Base-by-base conservation (phyloP, 345 rosid species). In the Balakata baccata region DNA sequence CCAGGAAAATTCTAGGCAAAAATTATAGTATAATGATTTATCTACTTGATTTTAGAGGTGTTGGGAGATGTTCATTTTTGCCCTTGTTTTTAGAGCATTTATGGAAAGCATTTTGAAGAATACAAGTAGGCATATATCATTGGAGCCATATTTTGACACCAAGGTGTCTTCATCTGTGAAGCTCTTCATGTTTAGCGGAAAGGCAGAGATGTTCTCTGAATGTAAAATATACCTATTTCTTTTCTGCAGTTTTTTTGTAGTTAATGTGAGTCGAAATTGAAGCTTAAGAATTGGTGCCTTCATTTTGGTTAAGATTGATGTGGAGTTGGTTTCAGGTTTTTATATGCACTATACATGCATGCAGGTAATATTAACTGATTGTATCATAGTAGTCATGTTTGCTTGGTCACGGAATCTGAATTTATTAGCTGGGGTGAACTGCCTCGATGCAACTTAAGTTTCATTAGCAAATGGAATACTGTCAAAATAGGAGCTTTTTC, bases 1-100 rank as follows among this genome's bases (percentile, higher is more conserved):
- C 34, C 2, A 2, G 34, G 17, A 10, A 45, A 67, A 11, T 22
- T 41, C 52, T 13, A 39, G 78, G 66, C 54, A 45, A 58, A 29
- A 53, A 67, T 59, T 67, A 66, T 76, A 75, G 57, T 75, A 75
- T 75, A 68, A 47, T 66, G 29, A 57, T 23, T 22, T 29, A 23
- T 69, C 56, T 45, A 37, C 43, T 74, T 74, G 65, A 56, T 74
- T 69, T 61, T 56, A 49, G 58, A 47, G 45, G 67, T 43, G 25
- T 47, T n/a, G 70, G 59, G 68, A 63, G 58, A 66, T 63, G 43
- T 17, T 61, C 11, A 18, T 23, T 11, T 29, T 56, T 38, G 3
- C 37, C 46, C 12, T 10, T 10, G 11, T 54, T 38, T 14, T 14
- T 10, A 34, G 68, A 59, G 65, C 69, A 10, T 23, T 58, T 41